A percentile compares a stretch with the other conserved stretches of the same genome.
These are phyloP conservation scores for Suhomyces faveliae DNA, from an alignment of 805 yeast genomes.

Conservation along the genomic window DNA sequence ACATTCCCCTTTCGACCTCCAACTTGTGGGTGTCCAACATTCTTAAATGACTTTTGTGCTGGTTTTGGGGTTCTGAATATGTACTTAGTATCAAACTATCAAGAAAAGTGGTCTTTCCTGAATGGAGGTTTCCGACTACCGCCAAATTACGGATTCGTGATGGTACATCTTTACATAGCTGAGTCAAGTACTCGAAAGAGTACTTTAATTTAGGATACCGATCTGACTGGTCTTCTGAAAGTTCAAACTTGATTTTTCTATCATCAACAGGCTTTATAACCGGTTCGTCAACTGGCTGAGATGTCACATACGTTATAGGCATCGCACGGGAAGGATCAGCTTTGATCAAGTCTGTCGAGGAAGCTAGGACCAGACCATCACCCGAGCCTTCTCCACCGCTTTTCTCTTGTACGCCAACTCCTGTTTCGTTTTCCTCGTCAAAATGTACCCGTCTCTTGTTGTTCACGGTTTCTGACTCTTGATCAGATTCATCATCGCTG, in stretches of 20 bases:
- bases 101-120: conserved; percentile 81
- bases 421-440: conserved; percentile 1
- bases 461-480: neutral
- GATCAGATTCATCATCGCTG: conserved; percentile 10
- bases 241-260: conserved; percentile 44
- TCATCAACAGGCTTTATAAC: conserved; percentile 53
- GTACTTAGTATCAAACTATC: conserved; percentile 69
- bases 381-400: neutral
- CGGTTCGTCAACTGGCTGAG: conserved; percentile 48
- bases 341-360: neutral
- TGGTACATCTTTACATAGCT: conserved; percentile 48
- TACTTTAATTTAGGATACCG: conserved; percentile 60
- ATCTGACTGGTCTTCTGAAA: conserved; percentile 11
- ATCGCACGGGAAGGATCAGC: neutral
- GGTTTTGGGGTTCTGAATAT: neutral
- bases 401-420: neutral
- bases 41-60: conserved; percentile 42
- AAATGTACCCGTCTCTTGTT: conserved; percentile 8
- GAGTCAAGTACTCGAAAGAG: conserved; percentile 60
- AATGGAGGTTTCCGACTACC: conserved; percentile 73
- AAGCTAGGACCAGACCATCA: neutral
- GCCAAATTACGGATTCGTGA: conserved; percentile 72
- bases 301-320: conserved; percentile 10
- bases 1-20: conserved; percentile 68
- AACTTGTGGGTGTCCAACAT: conserved; percentile 71